These are phyloP conservation scores for Neospermospora avenae DNA, from an alignment of 2,329 filamentous ascomycete species.

Conservation along the genomic window DNA sequence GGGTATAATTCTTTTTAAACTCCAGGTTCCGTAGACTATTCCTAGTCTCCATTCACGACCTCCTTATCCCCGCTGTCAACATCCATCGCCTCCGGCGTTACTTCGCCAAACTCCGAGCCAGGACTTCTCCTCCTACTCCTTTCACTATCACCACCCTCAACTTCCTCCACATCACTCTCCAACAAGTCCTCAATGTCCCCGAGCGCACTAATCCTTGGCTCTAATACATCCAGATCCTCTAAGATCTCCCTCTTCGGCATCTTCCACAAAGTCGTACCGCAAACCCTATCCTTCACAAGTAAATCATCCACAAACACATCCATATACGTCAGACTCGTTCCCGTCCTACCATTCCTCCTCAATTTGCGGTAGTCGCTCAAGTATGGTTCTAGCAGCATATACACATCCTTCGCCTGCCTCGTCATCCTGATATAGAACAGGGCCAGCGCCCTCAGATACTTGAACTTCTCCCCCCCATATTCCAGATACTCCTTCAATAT, in stretches of 20 bases:
- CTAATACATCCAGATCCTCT: constrained; percentile 85
- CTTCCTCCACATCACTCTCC: constrained; percentile 42
- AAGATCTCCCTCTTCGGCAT: constrained; percentile 77
- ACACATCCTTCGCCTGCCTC: constrained; percentile 77
- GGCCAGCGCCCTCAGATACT: constrained; percentile 85
- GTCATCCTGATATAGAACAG: constrained; percentile 93
- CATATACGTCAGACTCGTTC: constrained; percentile 73
- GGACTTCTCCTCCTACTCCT: constrained; percentile 20
- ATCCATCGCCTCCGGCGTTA: constrained; percentile 26
- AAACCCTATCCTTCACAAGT: constrained; percentile 83
- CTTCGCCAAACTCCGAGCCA: constrained; percentile 42
- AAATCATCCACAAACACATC: constrained; percentile 95
- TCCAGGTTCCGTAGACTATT: background rate
- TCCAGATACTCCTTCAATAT: constrained; percentile 77
- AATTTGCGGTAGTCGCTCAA: constrained; percentile 82
- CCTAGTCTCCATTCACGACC: constrained; percentile 11
- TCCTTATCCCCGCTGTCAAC: constrained; percentile 17
- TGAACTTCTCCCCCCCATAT: constrained; percentile 72
- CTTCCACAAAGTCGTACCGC: constrained; percentile 89
- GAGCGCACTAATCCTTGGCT: constrained; percentile 79
- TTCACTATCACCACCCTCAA: constrained; percentile 22
- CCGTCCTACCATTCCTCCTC: constrained; percentile 69
- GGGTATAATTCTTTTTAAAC: background rate
- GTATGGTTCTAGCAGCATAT: constrained; percentile 74
- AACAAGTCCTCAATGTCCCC: constrained; percentile 74